phyloP scores from a whole-genome alignment of 2,329 filamentous ascomycete genomes.

The Diaporthe nobilis region DNA sequence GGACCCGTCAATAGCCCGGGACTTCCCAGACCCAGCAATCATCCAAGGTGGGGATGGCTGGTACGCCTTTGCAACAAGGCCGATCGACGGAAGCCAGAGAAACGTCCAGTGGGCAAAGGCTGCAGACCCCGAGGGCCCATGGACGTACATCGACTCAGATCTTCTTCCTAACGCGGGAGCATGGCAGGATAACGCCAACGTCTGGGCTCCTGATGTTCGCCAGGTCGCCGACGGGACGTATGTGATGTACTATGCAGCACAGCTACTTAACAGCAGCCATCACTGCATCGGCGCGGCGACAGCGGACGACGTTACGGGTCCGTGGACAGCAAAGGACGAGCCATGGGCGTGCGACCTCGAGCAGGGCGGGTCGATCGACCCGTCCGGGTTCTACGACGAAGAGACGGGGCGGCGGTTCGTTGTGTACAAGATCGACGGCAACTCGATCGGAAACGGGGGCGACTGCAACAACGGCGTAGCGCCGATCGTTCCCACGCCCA shows the following conservation, averaged over 20 bases:
- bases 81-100: constrained; percentile 25
- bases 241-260: constrained; percentile 72
- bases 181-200: constrained; percentile 68
- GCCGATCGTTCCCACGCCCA: constrained; percentile 62
- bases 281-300: constrained; percentile 74
- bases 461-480: constrained; percentile 61
- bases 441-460: constrained; percentile 61
- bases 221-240: constrained; percentile 64
- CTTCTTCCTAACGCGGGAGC: constrained; percentile 63
- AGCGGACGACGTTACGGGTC: constrained; percentile 62
- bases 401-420: constrained; percentile 69
- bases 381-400: constrained; percentile 70
- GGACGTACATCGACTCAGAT: constrained; percentile 64
- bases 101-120: constrained; percentile 63
- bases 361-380: constrained; percentile 74
- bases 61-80: constrained; percentile 69
- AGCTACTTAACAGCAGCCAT: constrained; percentile 54
- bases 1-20: constrained; percentile 42
- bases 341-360: constrained; percentile 68
- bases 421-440: constrained; percentile 77
- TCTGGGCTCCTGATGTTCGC: constrained; percentile 75
- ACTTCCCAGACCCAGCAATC: constrained; percentile 71
- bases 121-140: constrained; percentile 61
- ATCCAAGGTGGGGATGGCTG: constrained; percentile 63
- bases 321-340: constrained; percentile 62